Evolutionary conservation across 1,284 basidiomycete species (phyloP), one percentile per base, ranked within the genome.

Genomic region (Apiotrichum veenhuisii): DNA sequence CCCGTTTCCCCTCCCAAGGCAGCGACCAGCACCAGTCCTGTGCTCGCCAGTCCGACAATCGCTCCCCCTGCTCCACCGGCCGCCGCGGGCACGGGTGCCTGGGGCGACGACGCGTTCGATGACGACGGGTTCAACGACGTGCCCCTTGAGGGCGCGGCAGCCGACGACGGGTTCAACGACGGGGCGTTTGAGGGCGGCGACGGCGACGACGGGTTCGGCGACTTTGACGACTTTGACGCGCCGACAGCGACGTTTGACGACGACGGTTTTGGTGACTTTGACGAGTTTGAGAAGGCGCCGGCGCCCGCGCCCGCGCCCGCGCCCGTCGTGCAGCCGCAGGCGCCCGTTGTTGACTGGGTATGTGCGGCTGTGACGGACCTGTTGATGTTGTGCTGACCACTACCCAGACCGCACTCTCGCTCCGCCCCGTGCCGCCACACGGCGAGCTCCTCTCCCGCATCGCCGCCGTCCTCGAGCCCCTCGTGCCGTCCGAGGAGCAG

Each of bases 211-310:
- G 85, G 86, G 60, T 88, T 88, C 70, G 83, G 83, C 58, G 81
- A 83, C 12, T 82, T 85, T 57, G 72, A 71, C 42, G 58, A 41
- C 49, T 50, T 49, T 40, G 48, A 49, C 25, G 34, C 27, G 2
- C 40, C 46, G 12, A 52, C 55, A 11, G 36, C 48, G 25, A 25
- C 48, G 60, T 88, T 87, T 70, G 83, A 83, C 59, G 81, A 83
- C 54, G 71, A 72, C 37, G 58, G 86, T 61, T 88, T 87, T 70
- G 83, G 83, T 55, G 80, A 92, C 68, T 93, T 93, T 79, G 90
- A 87, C 54, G 89, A 89, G 46, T 79, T 76, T 50, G 72, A 69
- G 42, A 73, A 73, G 62, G 84, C 15, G 14, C n/a, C 10, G 14
- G 50, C 54, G 43, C 42, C 42, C 1, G 54, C 54, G 33, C 52